These are phyloP conservation scores for Sherardia arvensis DNA, from an alignment of 257 asterid genomes.

Conservation along the genomic window DNA sequence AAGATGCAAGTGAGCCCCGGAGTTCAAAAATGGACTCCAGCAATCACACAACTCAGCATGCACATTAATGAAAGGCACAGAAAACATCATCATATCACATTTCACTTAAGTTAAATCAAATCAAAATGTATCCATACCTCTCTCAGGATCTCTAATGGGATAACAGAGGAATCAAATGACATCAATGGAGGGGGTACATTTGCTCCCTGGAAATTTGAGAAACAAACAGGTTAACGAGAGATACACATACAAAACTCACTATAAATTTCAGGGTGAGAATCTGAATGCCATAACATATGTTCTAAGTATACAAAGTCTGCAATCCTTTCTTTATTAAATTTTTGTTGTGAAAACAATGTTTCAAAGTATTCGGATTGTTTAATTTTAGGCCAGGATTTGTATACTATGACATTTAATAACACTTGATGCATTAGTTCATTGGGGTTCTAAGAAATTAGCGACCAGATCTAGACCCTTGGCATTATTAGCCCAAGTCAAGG, in stretches of 20 bases:
- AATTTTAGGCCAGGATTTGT: no score
- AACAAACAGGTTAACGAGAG: neutral
- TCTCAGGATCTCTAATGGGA: slow-evolving; percentile 77
- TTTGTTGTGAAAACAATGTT: no score
- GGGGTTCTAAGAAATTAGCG: neutral
- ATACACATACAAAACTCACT: neutral
- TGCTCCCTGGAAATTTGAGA: slow-evolving; percentile 51
- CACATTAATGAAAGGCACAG: slow-evolving; percentile 9
- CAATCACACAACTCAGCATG: slow-evolving; percentile 25
- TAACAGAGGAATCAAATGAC: slow-evolving; percentile 69
- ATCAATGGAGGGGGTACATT: slow-evolving; percentile 70
- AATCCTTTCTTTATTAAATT: no score
- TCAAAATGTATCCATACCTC: slow-evolving; percentile 55
- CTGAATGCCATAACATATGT: no score
- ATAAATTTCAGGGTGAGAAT: neutral
- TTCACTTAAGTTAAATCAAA: neutral
- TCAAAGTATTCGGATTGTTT: no score
- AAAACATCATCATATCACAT: slow-evolving; percentile 10
- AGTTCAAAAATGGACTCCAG: slow-evolving; percentile 39
- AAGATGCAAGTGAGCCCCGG: slow-evolving; percentile 38
- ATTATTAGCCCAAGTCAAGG: neutral
- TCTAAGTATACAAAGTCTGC: no score
- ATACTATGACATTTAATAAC: neutral
- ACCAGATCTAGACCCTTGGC: neutral
- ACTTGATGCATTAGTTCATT: neutral